Evolutionary conservation across 305 asterid species (phyloP).

Genomic region (Plantago lanceolata): DNA sequence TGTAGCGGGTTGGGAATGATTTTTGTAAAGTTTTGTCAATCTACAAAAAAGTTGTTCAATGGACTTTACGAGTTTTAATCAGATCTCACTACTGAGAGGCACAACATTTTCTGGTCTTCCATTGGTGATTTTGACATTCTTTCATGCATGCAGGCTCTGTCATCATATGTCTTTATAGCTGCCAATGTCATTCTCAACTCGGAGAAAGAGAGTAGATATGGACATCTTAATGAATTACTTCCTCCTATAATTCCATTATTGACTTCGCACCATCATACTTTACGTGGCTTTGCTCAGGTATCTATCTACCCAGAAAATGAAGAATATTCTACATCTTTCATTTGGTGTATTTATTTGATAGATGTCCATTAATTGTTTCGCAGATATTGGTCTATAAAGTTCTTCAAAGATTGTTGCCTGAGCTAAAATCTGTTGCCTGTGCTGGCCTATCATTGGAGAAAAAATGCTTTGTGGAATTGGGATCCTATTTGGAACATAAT

Average conservation of each 20-base stretch:
- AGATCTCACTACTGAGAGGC: background rate
- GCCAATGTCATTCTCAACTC: slow-evolving; percentile 83
- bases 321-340: slow-evolving; percentile 13
- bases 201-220: slow-evolving; percentile 36
- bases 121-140: slow-evolving; percentile 9
- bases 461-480: slow-evolving; percentile 73
- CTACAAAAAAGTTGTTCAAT: too few species aligned
- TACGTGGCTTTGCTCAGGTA: slow-evolving; percentile 92
- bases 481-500: slow-evolving; percentile 61
- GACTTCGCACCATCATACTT: slow-evolving; percentile 96
- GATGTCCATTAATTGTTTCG: slow-evolving; percentile 14
- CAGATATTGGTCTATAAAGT: slow-evolving; percentile 78
- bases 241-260: slow-evolving; percentile 84
- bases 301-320: slow-evolving; percentile 20
- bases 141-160: slow-evolving; percentile 56
- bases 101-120: slow-evolving; percentile 9
- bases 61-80: too few species aligned
- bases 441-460: slow-evolving; percentile 58
- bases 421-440: slow-evolving; percentile 33
- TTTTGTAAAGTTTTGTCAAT: background rate
- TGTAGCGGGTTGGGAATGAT: too few species aligned
- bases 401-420: slow-evolving; percentile 56
- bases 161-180: slow-evolving; percentile 88
- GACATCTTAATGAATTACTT: slow-evolving; percentile 63
- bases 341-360: slow-evolving; percentile 17